A percentile compares a stretch with the other conserved stretches of the same genome.
phyloP scores from a whole-genome alignment of 257 asterid genomes.

The Ligustrum vulgare region DNA sequence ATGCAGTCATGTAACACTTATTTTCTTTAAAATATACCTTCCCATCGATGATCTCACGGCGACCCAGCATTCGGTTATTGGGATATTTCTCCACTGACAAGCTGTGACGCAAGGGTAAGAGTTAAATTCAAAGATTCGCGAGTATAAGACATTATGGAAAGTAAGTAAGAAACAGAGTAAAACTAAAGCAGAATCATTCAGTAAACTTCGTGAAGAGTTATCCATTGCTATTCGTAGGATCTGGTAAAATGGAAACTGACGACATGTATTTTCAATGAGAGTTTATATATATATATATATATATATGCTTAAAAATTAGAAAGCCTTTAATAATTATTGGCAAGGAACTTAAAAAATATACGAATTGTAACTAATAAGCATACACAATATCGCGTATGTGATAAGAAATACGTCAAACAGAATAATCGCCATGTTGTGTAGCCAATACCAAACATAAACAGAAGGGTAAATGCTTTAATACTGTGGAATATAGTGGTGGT shows the following conservation, averaged over 20 bases:
- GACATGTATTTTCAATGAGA: no score
- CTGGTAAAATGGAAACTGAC: not conserved
- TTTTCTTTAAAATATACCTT: conserved; percentile 48
- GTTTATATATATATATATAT: no score
- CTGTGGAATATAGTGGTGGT: no score
- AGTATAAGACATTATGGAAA: conserved; percentile 1
- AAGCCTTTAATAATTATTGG: not conserved
- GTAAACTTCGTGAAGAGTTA: not conserved
- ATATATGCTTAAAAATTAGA: no score
- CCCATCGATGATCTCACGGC: conserved; percentile 68
- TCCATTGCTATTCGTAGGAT: not conserved
- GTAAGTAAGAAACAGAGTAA: not conserved
- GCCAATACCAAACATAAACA: not conserved
- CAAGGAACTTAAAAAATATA: not conserved
- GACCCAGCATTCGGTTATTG: conserved; percentile 83
- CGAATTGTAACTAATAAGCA: not conserved
- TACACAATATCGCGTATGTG: not conserved
- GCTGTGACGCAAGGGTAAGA: conserved; percentile 37
- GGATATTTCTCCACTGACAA: conserved; percentile 81
- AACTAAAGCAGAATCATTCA: conserved; percentile 3
- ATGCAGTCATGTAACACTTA: conserved; percentile 21
- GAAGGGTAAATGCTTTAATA: not conserved
- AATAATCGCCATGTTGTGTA: not conserved
- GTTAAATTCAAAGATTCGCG: conserved; percentile 10
- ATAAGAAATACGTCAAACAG: not conserved